Evolutionary conservation across 139 green algal species (phyloP), one percentile per base, ranked within the genome.

Genomic region (Volvox africanus): DNA sequence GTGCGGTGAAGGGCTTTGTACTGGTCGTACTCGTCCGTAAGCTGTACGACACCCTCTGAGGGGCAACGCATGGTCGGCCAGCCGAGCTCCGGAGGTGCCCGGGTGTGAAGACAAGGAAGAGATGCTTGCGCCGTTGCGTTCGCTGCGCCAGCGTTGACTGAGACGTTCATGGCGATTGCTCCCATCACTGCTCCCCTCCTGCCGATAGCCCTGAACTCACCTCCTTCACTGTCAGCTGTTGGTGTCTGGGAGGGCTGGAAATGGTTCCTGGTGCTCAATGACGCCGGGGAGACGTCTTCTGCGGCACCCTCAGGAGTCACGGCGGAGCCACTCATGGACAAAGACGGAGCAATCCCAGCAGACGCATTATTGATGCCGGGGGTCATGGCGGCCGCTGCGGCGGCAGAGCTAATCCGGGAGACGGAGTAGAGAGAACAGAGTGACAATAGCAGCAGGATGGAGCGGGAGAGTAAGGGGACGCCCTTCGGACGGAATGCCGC

Each of bases 11-110:
- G 85, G 6, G 85, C 85, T 20, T 30, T 65, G 44, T 73, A 75
- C 68, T 81, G n/a, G 37, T 89, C 84, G 32, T 30, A n/a, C 36
- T 50, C 17, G 12, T 89, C 84, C 14, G 16, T 30, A 68, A 89
- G 11, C 36, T 69, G 68, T 20, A 69, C 17, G 11, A 81, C 2
- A 33, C 84, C 67, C 2, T 89, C 84, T 0, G 36, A 18, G 0
- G 84, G 67, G 37, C 84, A 89, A 28, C 84, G 84, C 84, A 89
- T 89, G 84, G 68, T 22, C 0, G 84, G 84, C 84, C 84, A 89
- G 18, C 37, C 32, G 17, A 89, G 84, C 68, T 69, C 67, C 0
- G 84, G 26, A 30, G 84, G 84, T 11, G 84, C 30, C 17, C 37
- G 84, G 36, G 84, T 89, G 68, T 44, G 68, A 18, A 89, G n/a